phyloP scores from a whole-genome alignment of 2,329 filamentous ascomycete species.

The Ceratocystis smalleyi region DNA sequence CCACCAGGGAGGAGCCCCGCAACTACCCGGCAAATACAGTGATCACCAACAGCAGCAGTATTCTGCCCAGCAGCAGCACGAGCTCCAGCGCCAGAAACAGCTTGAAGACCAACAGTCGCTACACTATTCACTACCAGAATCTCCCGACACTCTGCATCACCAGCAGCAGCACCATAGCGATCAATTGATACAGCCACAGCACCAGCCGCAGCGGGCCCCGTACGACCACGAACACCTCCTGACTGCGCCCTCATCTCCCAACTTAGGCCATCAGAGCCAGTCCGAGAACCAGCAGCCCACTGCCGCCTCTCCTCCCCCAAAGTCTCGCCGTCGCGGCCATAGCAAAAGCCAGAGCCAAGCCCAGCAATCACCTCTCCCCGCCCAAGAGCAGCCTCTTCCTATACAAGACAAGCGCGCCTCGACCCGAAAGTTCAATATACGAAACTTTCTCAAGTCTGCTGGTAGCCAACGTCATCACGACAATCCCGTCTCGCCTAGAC shows the following conservation, averaged over 20 bases:
- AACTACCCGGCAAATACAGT: conserved; percentile 5
- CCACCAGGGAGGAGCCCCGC: conserved; percentile 8
- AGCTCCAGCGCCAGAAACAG: conserved; percentile 19
- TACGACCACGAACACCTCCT: not conserved
- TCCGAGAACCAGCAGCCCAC: not conserved
- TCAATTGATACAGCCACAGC: conserved; percentile 18
- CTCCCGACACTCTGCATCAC: not conserved
- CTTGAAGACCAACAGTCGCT: conserved; percentile 17
- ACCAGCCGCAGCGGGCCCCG: conserved; percentile 18
- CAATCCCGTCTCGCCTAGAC: conserved; percentile 9
- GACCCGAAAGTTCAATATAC: conserved; percentile 7
- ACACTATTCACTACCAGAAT: conserved; percentile 16
- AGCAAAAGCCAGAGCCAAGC: not conserved
- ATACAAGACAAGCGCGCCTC: conserved; percentile 9
- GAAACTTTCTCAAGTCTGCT: conserved; percentile 10
- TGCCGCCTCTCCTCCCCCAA: not conserved
- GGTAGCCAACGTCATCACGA: conserved; percentile 12
- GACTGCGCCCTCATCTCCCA: not conserved
- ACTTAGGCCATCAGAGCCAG: not conserved
- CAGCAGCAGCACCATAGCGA: conserved; percentile 18
- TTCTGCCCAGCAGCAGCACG: conserved; percentile 22
- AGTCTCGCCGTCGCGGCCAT: not conserved
- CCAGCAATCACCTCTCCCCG: not conserved
- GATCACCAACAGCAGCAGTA: conserved; percentile 16
- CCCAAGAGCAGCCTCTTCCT: conserved; percentile 4